Percentiles rank a stretch among this genome's conserved stretches.
These are phyloP conservation scores for Backusella morwellensis DNA, from an alignment of 192 early-diverging fungal genomes.

Conservation along the genomic window DNA sequence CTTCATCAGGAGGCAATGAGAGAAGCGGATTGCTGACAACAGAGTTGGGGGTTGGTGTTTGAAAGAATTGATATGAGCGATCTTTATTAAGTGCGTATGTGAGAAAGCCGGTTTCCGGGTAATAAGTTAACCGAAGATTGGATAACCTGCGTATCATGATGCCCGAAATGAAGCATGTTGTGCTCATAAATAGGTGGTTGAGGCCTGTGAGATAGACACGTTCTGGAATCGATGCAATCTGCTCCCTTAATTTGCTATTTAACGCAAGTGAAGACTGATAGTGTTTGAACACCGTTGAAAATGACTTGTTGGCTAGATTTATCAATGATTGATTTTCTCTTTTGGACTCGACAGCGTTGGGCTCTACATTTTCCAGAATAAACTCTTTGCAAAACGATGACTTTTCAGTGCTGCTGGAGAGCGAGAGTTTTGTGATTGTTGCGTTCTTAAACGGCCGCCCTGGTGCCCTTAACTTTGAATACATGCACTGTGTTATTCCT, in stretches of 20 bases:
- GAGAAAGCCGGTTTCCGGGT: not conserved
- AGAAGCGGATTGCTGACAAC: not conserved
- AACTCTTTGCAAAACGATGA: not conserved
- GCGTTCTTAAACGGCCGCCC: not conserved
- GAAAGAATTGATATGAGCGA: not conserved
- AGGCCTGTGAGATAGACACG: not conserved
- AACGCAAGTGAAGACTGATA: not conserved
- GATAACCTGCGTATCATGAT: not conserved
- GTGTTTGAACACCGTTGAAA: not conserved
- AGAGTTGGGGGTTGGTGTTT: not conserved
- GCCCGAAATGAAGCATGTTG: not conserved
- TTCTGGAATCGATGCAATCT: not conserved
- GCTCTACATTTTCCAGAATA: not conserved
- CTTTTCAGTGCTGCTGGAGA: not conserved
- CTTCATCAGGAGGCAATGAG: not conserved
- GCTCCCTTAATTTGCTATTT: not conserved
- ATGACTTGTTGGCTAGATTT: not conserved
- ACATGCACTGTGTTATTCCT: not conserved
- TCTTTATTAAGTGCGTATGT: not conserved
- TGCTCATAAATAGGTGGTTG: not conserved
- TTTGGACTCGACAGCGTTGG: not conserved
- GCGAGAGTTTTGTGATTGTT: not conserved
- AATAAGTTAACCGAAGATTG: not conserved
- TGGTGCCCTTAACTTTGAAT: not conserved
- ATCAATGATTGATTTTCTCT: not conserved